phyloP scores from a whole-genome alignment of 2,329 filamentous ascomycete species.

The Colletotrichum musicola region DNA sequence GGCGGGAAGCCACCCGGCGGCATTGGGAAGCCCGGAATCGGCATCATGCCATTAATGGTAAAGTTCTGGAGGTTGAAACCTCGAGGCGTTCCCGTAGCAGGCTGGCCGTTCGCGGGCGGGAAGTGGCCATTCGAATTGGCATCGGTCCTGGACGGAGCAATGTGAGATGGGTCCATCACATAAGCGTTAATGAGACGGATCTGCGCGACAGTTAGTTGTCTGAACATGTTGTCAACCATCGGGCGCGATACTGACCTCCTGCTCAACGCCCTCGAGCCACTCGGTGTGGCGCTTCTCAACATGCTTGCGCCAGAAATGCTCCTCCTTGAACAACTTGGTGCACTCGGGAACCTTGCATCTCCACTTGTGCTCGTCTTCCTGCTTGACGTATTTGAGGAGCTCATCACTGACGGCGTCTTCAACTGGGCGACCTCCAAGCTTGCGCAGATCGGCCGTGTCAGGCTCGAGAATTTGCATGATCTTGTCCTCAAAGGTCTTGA shows the following conservation, averaged over 20 bases:
- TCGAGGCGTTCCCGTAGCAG: slow-evolving; percentile 85
- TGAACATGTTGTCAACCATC: slow-evolving; percentile 26
- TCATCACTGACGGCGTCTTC: slow-evolving; percentile 92
- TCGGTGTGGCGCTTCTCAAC: slow-evolving; percentile 95
- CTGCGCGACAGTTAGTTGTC: slow-evolving; percentile 61
- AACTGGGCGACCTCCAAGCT: slow-evolving; percentile 87
- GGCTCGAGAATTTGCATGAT: slow-evolving; percentile 93
- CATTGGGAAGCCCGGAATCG: slow-evolving; percentile 71
- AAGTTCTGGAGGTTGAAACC: slow-evolving; percentile 90
- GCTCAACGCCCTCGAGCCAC: slow-evolving; percentile 83
- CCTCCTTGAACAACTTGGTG: slow-evolving; percentile 96
- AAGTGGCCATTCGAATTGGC: slow-evolving; percentile 97
- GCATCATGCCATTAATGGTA: slow-evolving; percentile 69
- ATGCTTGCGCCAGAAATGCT: slow-evolving; percentile 98
- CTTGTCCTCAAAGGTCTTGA: slow-evolving; percentile 98
- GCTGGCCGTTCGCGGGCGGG: slow-evolving; percentile 81
- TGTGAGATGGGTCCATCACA: slow-evolving; percentile 92
- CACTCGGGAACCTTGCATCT: slow-evolving; percentile 97
- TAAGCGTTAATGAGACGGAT: slow-evolving; percentile 93
- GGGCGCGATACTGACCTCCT: slow-evolving; percentile 76
- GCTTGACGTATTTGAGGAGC: slow-evolving; percentile 88
- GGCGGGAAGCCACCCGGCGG: slow-evolving; percentile 60
- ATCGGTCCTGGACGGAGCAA: slow-evolving; percentile 92
- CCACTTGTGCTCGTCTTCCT: slow-evolving; percentile 97
- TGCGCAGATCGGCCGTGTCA: slow-evolving; percentile 86